A percentile compares a stretch with the other conserved stretches of the same genome.
Conservation (phyloP, 768 basidiomycete species). For the Dentipellis fragilis region DNA sequence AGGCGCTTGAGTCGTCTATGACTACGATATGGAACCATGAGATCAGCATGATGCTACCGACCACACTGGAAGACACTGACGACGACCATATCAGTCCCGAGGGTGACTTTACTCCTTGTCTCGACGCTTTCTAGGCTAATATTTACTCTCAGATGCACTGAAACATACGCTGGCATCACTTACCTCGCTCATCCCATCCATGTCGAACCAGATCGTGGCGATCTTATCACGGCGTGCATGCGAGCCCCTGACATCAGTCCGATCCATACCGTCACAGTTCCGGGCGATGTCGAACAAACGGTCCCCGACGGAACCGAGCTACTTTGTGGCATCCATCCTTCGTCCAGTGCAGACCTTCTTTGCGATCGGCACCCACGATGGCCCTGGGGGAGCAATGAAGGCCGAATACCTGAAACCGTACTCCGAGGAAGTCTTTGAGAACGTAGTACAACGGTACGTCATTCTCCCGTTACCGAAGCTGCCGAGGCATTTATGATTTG, state of each 20-base stretch:
- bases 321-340: constrained; percentile 75
- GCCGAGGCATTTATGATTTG: not conserved
- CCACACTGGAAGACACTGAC: constrained; percentile 19
- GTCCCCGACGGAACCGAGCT: constrained; percentile 68
- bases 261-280: constrained; percentile 85
- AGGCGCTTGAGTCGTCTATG: constrained; percentile 40
- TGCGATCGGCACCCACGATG: constrained; percentile 43
- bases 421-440: constrained; percentile 58
- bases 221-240: constrained; percentile 76
- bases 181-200: constrained; percentile 39
- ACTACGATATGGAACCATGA: constrained; percentile 58
- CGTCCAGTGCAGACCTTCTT: constrained; percentile 75
- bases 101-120: constrained; percentile 30
- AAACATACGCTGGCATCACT: constrained; percentile 40
- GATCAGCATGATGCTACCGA: constrained; percentile 52
- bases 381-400: constrained; percentile 50
- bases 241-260: constrained; percentile 75
- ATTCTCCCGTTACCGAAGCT: constrained; percentile 1
- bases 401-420: constrained; percentile 40
- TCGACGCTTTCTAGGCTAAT: not conserved
- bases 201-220: constrained; percentile 53
- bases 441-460: constrained; percentile 52
- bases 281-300: constrained; percentile 74
- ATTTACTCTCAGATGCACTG: constrained; percentile 39
- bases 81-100: constrained; percentile 29